These are phyloP conservation scores for Amaranthus hypochondriacus DNA, from an alignment of 148 eudicot species.

Conservation along the genomic window DNA sequence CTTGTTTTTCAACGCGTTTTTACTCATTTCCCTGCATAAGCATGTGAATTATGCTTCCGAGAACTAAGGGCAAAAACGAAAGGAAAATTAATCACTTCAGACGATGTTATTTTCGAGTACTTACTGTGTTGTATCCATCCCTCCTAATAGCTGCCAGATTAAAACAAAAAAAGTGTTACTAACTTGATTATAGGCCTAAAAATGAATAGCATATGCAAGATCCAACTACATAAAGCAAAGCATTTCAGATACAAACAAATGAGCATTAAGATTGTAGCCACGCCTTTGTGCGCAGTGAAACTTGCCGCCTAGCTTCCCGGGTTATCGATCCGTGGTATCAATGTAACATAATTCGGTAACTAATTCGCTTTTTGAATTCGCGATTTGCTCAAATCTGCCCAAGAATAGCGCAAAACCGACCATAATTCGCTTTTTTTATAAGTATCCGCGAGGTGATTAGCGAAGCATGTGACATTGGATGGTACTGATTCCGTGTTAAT, in stretches of 20 bases:
- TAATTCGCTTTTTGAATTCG: too few relatives aligned
- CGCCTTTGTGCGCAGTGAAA: neutral
- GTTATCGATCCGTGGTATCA: too few relatives aligned
- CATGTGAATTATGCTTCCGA: slow-evolving; percentile 3
- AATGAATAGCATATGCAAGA: neutral
- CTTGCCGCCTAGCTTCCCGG: neutral
- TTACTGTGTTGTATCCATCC: slow-evolving; percentile 38
- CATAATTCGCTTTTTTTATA: too few relatives aligned
- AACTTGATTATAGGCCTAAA: neutral
- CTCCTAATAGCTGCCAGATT: slow-evolving; percentile 68
- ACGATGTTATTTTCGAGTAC: slow-evolving; percentile 4
- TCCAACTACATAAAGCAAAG: neutral
- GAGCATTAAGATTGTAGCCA: neutral
- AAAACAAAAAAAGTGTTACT: slow-evolving; percentile 19
- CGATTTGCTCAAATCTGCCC: too few relatives aligned
- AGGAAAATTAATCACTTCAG: neutral
- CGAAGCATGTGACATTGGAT: neutral
- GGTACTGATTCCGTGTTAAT: neutral
- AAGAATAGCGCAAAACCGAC: too few relatives aligned
- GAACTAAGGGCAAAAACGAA: neutral
- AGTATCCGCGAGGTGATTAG: too few relatives aligned
- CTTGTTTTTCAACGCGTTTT: slow-evolving; percentile 87
- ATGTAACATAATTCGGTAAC: too few relatives aligned
- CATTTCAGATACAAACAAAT: neutral
- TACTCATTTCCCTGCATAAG: slow-evolving; percentile 76